phyloP scores from a whole-genome alignment of 768 basidiomycete genomes.

The Boletus reticuloceps region DNA sequence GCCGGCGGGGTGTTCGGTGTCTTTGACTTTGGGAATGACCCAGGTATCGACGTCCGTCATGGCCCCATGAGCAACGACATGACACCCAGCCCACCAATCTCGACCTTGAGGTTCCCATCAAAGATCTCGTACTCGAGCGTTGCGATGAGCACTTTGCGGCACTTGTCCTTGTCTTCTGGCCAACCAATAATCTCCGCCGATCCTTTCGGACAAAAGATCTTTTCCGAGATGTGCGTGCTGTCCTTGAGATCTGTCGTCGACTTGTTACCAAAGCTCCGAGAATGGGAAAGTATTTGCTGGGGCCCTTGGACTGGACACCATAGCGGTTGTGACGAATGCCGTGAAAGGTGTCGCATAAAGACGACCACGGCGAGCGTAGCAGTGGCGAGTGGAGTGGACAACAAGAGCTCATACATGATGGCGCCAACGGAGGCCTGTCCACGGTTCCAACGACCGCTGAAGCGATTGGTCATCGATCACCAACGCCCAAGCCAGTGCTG shows the following conservation, averaged over 20 bases:
- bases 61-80: constrained; percentile 98
- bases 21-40: constrained; percentile 96
- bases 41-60: constrained; percentile 97
- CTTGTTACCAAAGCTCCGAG: too few species aligned
- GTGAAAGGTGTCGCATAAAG: constrained; percentile 97
- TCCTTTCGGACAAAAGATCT: too few species aligned
- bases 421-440: constrained; percentile 80
- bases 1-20: constrained; percentile 88
- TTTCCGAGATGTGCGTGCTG: too few species aligned
- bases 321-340: constrained; percentile 93
- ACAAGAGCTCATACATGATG: constrained; percentile 83
- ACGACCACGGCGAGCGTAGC: constrained; percentile 76
- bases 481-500: constrained; percentile 86
- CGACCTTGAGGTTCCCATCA: constrained; percentile 97
- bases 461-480: constrained; percentile 74
- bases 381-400: constrained; percentile 83
- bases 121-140: constrained; percentile 96
- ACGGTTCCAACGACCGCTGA: constrained; percentile 77
- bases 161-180: constrained; percentile 90
- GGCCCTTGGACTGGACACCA: constrained; percentile 72
- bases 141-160: constrained; percentile 86
- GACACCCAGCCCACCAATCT: too few species aligned
- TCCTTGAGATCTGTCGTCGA: too few species aligned
- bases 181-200: too few species aligned
- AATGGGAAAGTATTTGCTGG: constrained; percentile 86